phyloP scores from a whole-genome alignment of 1,139 yeast species.

The Torulaspora pretoriensis region DNA sequence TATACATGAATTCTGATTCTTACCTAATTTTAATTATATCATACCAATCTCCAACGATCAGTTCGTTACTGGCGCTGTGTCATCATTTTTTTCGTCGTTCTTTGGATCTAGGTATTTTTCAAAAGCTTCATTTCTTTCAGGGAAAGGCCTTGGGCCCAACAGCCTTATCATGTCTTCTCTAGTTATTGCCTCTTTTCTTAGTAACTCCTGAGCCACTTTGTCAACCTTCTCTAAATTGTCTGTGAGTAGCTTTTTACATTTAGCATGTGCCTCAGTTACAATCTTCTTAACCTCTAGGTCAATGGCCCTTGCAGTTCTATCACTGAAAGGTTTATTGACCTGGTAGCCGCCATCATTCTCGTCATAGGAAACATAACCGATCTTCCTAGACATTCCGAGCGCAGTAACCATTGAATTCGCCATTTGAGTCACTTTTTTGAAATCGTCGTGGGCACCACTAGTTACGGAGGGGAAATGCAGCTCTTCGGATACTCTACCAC shows the following conservation, averaged over 20 bases:
- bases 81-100: conserved; percentile 11
- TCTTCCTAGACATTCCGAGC: conserved; percentile 82
- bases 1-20: conserved; percentile 7
- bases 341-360: conserved; percentile 49
- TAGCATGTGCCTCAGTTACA: conserved; percentile 69
- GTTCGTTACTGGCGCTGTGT: conserved; percentile 5
- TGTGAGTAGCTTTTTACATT: conserved; percentile 63
- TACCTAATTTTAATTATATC: conserved; percentile 1
- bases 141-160: conserved; percentile 85
- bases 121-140: conserved; percentile 87
- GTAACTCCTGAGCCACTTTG: conserved; percentile 78
- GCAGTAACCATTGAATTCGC: conserved; percentile 91
- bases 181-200: conserved; percentile 79
- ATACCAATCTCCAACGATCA: not conserved
- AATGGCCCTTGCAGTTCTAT: conserved; percentile 71
- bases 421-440: conserved; percentile 91
- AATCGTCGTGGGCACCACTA: conserved; percentile 94
- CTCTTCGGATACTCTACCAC: conserved; percentile 96
- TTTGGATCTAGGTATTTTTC: conserved; percentile 61
- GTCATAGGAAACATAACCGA: conserved; percentile 79
- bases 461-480: conserved; percentile 85
- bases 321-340: conserved; percentile 87
- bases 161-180: conserved; percentile 87
- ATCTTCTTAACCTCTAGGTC: conserved; percentile 82
- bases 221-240: conserved; percentile 73